Evolutionary conservation across 345 rosid genomes (phyloP).

Genomic region (Hibiscus trionum): DNA sequence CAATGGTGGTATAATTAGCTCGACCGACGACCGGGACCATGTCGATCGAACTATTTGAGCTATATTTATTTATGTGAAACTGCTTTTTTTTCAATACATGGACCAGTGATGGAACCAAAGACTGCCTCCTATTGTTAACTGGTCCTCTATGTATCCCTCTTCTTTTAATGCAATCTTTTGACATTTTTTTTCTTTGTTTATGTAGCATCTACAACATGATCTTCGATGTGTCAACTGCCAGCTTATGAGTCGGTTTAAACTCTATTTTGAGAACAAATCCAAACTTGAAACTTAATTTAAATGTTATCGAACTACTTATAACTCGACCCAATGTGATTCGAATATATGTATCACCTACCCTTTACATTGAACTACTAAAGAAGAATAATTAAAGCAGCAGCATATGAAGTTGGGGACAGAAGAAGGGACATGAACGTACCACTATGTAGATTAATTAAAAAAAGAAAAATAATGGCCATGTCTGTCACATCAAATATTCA

Average conservation of each 20-base stretch:
- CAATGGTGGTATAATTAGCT: background rate
- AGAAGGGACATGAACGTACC: constrained; percentile 11
- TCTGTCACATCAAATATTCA: too few relatives aligned
- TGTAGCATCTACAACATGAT: constrained; percentile 14
- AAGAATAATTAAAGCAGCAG: background rate
- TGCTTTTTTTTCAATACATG: background rate
- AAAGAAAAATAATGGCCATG: background rate
- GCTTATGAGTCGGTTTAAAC: background rate
- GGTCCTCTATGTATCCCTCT: constrained; percentile 14
- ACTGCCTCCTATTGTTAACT: constrained; percentile 16
- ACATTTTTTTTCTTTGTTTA: background rate
- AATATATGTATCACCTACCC: too few relatives aligned
- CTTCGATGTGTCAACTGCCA: background rate
- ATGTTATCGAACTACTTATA: too few relatives aligned
- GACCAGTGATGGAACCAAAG: constrained; percentile 15
- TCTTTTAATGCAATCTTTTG: constrained; percentile 11
- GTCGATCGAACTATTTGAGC: background rate
- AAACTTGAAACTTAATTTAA: background rate
- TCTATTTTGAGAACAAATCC: background rate
- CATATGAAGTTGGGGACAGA: constrained; percentile 5
- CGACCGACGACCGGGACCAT: background rate
- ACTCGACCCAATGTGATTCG: too few relatives aligned
- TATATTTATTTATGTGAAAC: background rate
- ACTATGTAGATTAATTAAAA: background rate
- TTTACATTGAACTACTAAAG: too few relatives aligned